Conservation (phyloP, 495 filamentous ascomycete species). For the Clohesyomyces aquaticus region DNA sequence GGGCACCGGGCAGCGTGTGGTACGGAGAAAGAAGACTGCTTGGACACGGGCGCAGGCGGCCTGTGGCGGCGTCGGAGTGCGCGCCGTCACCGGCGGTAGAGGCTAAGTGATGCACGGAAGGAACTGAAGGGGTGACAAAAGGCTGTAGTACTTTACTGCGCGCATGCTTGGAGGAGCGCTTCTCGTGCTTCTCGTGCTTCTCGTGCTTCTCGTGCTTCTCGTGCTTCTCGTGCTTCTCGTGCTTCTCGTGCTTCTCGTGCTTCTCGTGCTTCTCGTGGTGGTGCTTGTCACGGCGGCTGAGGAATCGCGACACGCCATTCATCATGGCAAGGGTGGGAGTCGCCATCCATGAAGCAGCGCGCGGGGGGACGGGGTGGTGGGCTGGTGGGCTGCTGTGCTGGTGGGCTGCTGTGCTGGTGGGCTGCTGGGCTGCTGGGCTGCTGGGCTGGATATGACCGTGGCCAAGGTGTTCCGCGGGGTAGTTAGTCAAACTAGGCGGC, state of each 20-base stretch:
- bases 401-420: background rate
- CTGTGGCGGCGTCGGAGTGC: background rate
- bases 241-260: no score
- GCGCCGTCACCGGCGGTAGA: constrained; percentile 18
- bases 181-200: no score
- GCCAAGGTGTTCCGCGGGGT: background rate
- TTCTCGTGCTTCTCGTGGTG: constrained; percentile 56
- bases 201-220: no score
- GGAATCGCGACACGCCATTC: constrained; percentile 68
- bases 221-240: no score
- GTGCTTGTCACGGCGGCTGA: constrained; percentile 73
- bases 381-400: no score
- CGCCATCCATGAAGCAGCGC: constrained; percentile 32
- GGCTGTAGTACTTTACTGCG: constrained; percentile 37
- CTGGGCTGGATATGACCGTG: background rate
- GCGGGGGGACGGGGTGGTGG: constrained; percentile 6
- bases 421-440: background rate
- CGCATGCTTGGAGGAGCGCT: constrained; percentile 44
- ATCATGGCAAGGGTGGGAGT: constrained; percentile 44
- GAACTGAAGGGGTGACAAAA: constrained; percentile 13
- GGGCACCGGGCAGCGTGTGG: constrained; percentile 18
- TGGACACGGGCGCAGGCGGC: constrained; percentile 5
- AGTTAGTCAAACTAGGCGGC: no score
- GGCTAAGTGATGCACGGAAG: constrained; percentile 3
- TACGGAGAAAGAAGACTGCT: constrained; percentile 20